These are phyloP conservation scores for Cicer judaicum DNA, from an alignment of 306 rosid species.

Conservation along the genomic window DNA sequence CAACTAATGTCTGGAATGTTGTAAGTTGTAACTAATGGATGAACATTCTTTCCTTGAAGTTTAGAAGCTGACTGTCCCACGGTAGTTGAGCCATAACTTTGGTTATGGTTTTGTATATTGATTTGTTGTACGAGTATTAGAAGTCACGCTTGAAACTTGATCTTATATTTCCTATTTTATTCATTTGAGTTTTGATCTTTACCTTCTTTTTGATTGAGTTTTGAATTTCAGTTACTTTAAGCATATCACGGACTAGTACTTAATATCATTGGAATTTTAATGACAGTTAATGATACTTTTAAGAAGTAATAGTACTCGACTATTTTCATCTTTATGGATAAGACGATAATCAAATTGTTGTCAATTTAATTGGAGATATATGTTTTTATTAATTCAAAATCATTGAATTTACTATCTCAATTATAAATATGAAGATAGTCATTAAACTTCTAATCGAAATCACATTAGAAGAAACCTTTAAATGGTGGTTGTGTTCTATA, in stretches of 20 bases:
- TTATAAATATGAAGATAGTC: too few relatives aligned
- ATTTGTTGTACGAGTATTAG: constrained; percentile 40
- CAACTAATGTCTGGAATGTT: constrained; percentile 39
- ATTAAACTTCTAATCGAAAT: too few relatives aligned
- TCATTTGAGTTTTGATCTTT: constrained; percentile 24
- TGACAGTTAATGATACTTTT: too few relatives aligned
- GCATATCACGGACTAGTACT: not conserved
- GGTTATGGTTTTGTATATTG: constrained; percentile 44
- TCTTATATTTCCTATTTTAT: constrained; percentile 10
- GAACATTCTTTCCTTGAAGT: constrained; percentile 17
- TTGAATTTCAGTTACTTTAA: constrained; percentile 1
- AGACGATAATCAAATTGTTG: too few relatives aligned
- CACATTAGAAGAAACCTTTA: too few relatives aligned
- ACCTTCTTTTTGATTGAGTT: not conserved
- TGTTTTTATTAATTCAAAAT: too few relatives aligned
- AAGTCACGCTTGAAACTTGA: constrained; percentile 25
- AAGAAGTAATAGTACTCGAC: too few relatives aligned
- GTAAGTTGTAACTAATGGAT: constrained; percentile 7
- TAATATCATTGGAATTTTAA: not conserved
- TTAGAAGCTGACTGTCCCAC: constrained; percentile 46
- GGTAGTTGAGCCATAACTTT: constrained; percentile 27
- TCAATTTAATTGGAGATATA: too few relatives aligned
- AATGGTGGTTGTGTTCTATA: too few relatives aligned
- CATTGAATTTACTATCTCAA: too few relatives aligned
- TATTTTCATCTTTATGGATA: too few relatives aligned